These are phyloP conservation scores for Eruca vesicaria DNA, from an alignment of 441 rosid species.

Conservation along the genomic window DNA sequence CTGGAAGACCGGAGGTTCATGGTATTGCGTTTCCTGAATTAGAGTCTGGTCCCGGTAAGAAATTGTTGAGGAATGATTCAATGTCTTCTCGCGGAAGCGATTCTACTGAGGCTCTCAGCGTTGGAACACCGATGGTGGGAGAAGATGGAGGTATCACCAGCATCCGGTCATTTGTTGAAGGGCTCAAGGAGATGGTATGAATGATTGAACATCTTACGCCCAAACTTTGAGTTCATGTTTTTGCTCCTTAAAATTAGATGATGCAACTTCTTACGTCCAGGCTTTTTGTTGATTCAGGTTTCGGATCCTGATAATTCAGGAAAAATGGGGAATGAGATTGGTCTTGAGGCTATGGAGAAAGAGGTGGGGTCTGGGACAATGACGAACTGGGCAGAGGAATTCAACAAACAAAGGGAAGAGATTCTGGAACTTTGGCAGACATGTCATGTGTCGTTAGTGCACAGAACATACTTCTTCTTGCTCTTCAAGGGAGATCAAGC, in stretches of 20 bases:
- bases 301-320: conserved; percentile 37
- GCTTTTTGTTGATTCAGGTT: conserved; percentile 35
- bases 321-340: conserved; percentile 55
- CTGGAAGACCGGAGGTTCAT: conserved; percentile 66
- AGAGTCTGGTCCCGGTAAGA: conserved; percentile 35
- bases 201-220: conserved; percentile 21
- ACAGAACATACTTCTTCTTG: conserved; percentile 89
- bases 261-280: conserved; percentile 10
- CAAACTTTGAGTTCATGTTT: conserved; percentile 21
- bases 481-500: conserved; percentile 81
- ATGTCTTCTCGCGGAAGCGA: conserved; percentile 76
- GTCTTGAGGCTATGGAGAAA: conserved; percentile 59
- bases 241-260: neutral
- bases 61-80: conserved; percentile 68
- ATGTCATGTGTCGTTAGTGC: conserved; percentile 81
- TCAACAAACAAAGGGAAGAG: conserved; percentile 55
- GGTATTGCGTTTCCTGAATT: conserved; percentile 43
- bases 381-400: conserved; percentile 54
- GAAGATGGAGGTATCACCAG: conserved; percentile 73
- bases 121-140: conserved; percentile 46
- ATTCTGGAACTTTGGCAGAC: conserved; percentile 76
- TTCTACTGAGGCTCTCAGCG: conserved; percentile 46
- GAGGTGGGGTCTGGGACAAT: conserved; percentile 41
- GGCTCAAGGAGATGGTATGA: conserved; percentile 69
- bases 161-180: conserved; percentile 72